Base-by-base conservation (phyloP, 148 eudicot species). In the Hydrangea macrophylla region DNA sequence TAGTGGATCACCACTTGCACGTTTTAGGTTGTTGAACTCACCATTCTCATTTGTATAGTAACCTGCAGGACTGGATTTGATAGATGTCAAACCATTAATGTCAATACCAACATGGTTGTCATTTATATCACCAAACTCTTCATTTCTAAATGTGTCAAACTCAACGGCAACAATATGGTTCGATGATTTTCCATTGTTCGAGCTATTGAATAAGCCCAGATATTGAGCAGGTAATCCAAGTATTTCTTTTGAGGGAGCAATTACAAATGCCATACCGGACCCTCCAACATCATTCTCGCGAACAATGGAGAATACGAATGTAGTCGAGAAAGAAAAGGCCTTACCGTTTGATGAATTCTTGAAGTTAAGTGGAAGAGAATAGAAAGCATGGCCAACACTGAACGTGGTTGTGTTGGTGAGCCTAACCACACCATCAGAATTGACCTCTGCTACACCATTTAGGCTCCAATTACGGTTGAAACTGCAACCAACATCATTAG, bases 91-190 rank as follows among this genome's bases (percentile, higher is more conserved):
- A n/a, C n/a, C n/a, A n/a, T n/a, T n/a, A n/a, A n/a, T n/a, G n/a
- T n/a, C n/a, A n/a, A n/a, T n/a, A n/a, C n/a, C n/a, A n/a, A n/a
- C n/a, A n/a, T n/a, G n/a, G n/a, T n/a, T n/a, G n/a, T n/a, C n/a
- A n/a, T 64, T 64, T 0, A 39, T 64, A 42, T 64, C 31, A 7
- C 13, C 32, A 42, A 64, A 44, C 9, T 64, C 54, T 0, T 39
- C 6, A 44, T 64, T 55, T 13, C 30, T 27, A 39, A 45, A 2
- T 2, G 28, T 27, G 23, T 64, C 54, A 18, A 64, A 64, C 25
- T 64, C 54, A 20, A 64, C 31, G 8, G 67, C 67, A 12, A 64
- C 6, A 30, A 64, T 11, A 64, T 64, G 67, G 22, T 32, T 27
- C 1, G 65, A 10, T 2, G 37, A 33, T 10, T 61, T 61, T 30